phyloP scores from a whole-genome alignment of 208 protist genomes.

The Porcisia hertigi region DNA sequence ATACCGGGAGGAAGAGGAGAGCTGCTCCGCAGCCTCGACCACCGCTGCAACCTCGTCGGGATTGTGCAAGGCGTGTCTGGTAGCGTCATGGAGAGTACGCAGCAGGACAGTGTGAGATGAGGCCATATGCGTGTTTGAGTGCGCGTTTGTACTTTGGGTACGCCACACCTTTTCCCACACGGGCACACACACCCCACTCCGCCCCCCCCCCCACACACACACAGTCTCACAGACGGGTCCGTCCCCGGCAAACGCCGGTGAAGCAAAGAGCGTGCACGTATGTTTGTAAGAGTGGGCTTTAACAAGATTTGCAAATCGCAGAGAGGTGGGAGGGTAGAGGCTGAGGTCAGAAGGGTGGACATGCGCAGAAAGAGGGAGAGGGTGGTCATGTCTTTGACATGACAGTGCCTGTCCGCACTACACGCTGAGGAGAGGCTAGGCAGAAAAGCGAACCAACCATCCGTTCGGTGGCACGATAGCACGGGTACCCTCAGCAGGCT shows the following conservation, averaged over 20 bases:
- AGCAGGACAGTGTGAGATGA: not conserved
- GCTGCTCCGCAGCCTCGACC: constrained; percentile 10
- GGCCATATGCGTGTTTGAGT: constrained; percentile 1
- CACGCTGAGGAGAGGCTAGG: not conserved
- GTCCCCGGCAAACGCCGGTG: not conserved
- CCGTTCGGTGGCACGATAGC: not conserved
- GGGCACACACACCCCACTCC: too few species aligned
- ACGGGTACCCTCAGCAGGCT: not conserved
- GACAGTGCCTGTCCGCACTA: not conserved
- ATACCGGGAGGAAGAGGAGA: constrained; percentile 9
- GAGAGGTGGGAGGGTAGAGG: not conserved
- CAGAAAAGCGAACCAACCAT: not conserved
- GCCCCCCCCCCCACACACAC: not conserved
- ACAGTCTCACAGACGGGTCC: not conserved
- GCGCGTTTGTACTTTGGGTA: not conserved
- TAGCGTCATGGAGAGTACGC: constrained; percentile 16
- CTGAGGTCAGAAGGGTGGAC: not conserved
- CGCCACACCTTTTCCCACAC: not conserved
- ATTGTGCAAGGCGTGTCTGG: constrained; percentile 19
- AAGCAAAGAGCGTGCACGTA: not conserved
- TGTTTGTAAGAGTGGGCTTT: constrained; percentile 1
- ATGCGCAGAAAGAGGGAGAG: not conserved
- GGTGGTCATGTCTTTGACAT: too few species aligned
- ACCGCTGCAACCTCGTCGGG: constrained; percentile 15
- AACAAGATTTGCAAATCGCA: not conserved